These are phyloP conservation scores for Pseudogymnoascus sp. DNA, from an alignment of 2,329 filamentous ascomycete genomes.

Conservation along the genomic window DNA sequence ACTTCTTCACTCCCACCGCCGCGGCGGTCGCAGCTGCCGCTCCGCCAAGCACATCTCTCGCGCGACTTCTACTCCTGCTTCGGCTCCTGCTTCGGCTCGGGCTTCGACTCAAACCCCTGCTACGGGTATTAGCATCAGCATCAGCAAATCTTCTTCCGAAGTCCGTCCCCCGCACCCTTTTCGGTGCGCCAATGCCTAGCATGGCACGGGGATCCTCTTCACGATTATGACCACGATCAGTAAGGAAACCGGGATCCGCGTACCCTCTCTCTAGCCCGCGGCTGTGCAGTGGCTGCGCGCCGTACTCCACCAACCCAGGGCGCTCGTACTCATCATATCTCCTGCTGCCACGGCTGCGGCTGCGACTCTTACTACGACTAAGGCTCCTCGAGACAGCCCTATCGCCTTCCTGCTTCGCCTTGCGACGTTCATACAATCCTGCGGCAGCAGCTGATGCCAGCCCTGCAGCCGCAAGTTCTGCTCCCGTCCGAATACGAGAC, in stretches of 20 bases:
- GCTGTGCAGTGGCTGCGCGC: conserved; percentile 47
- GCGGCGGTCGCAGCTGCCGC: conserved; percentile 51
- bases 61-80: conserved; percentile 46
- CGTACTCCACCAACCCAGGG: conserved; percentile 55
- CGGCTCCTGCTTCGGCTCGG: conserved; percentile 18
- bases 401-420: conserved; percentile 48
- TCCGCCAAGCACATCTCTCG: conserved; percentile 49
- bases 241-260: not conserved
- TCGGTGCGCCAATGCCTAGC: conserved; percentile 40
- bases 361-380: conserved; percentile 30
- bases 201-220: conserved; percentile 34
- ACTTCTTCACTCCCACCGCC: conserved; percentile 56
- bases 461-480: conserved; percentile 53
- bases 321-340: conserved; percentile 25
- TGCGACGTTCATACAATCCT: conserved; percentile 52
- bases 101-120: conserved; percentile 21
- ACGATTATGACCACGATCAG: not conserved
- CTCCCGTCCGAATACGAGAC: conserved; percentile 40
- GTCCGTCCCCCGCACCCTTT: conserved; percentile 30
- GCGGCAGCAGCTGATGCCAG: conserved; percentile 53
- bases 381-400: conserved; percentile 27
- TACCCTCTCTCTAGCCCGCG: conserved; percentile 21
- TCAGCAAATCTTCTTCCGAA: conserved; percentile 14
- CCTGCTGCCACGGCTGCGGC: conserved; percentile 43
- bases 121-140: conserved; percentile 26